Base-by-base conservation (phyloP, 768 basidiomycete genomes). In the Hericium alpestre region DNA sequence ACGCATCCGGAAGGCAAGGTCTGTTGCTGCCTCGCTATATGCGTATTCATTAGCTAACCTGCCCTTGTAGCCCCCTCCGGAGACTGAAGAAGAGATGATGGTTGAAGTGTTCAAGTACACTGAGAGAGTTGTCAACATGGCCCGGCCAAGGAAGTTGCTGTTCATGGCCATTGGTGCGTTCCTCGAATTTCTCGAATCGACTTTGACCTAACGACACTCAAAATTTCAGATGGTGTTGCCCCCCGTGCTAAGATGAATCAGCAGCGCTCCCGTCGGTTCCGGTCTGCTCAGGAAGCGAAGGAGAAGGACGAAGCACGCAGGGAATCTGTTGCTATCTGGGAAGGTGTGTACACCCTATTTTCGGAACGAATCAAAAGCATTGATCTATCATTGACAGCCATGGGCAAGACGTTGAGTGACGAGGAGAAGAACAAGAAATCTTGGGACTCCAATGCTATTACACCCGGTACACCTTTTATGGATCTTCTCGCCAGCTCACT, bases 201-300 rank as follows among this genome's bases (percentile, higher is more conserved):
- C 38, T 52, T n/a, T 32, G 32, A 32, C 32, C 32, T 32, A 8
- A 32, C 32, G 6, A 25, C 32, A 39, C 25, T 52, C 38, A 4
- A 55, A 46, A 43, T 27, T 7, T 27, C 56, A 95, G 94, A 98
- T 66, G 95, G 95, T 58, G 95, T 97, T 20, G 95, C 95, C 10
- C 95, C 95, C 37, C 84, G 95, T 65, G 96, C 96, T 41, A 99
- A 99, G 74, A 99, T 99, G 96, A 99, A 99, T 68, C 96, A 99
- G 67, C 96, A 99, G 69, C 91, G 96, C 10, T 93, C 93, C 15
- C 80, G 96, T 63, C 92, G 96, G 56, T 99, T 99, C 74, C 82
- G 96, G 59, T 82, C 93, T 20, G 85, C 92, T 2, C 93, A 95
- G 68, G 96, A 99, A 70, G 93, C 96, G 3, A 84, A 87, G 59